phyloP scores from a whole-genome alignment of 2,329 filamentous ascomycete species.

The Penicillium sp. region DNA sequence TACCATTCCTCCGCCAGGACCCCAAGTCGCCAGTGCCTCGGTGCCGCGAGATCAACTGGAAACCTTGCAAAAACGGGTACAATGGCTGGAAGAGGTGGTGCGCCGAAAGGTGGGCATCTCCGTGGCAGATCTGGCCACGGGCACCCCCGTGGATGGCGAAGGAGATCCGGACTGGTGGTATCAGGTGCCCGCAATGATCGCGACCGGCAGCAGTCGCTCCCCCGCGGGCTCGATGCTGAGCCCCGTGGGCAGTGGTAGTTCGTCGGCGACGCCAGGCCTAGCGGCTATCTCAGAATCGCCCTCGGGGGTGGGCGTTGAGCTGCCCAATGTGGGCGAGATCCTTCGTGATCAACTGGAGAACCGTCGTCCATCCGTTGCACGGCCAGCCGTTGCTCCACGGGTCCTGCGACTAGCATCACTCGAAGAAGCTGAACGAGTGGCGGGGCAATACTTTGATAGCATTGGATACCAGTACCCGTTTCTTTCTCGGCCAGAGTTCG shows the following conservation, averaged over 20 bases:
- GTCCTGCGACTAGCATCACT: constrained; percentile 38
- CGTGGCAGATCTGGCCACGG: constrained; percentile 37
- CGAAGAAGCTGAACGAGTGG: constrained; percentile 38
- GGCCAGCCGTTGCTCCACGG: constrained; percentile 35
- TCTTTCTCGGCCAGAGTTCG: constrained; percentile 38
- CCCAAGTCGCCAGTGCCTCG: constrained; percentile 40
- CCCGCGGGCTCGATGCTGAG: constrained; percentile 23
- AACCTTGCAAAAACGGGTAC: constrained; percentile 42
- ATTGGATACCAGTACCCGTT: constrained; percentile 45
- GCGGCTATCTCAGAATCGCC: constrained; percentile 20
- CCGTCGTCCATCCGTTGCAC: constrained; percentile 37
- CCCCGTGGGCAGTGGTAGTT: constrained; percentile 22
- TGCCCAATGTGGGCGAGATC: constrained; percentile 44
- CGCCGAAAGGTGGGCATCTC: constrained; percentile 38
- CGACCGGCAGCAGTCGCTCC: constrained; percentile 28
- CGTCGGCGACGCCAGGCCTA: constrained; percentile 21
- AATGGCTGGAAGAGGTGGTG: constrained; percentile 43
- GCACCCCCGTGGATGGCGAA: constrained; percentile 36
- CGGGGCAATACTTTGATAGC: constrained; percentile 41
- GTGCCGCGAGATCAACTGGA: constrained; percentile 44
- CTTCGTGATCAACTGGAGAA: constrained; percentile 44
- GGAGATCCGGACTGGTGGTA: constrained; percentile 43
- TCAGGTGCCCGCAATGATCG: constrained; percentile 41
- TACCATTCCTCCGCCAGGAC: constrained; percentile 42
- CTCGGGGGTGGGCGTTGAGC: constrained; percentile 31